Conservation (phyloP, 2,329 filamentous ascomycete species). For the Rutstroemia sp. region DNA sequence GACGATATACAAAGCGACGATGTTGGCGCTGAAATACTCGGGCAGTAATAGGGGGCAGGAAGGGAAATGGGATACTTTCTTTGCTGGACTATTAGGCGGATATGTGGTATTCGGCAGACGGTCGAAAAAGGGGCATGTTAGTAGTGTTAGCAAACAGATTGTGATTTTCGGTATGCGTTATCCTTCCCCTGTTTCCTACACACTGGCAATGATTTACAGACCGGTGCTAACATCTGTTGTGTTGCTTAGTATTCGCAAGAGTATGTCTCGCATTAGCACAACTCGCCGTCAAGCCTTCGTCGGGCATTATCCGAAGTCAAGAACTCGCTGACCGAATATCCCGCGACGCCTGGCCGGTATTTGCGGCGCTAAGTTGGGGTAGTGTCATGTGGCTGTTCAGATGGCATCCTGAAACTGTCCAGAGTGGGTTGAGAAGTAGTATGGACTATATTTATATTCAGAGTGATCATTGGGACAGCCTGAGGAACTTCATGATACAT, state of each 20-base stretch:
- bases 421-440: conserved; percentile 83
- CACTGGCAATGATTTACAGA: neutral
- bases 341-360: conserved; percentile 81
- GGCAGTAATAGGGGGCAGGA: conserved; percentile 53
- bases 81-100: conserved; percentile 81
- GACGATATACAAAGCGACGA: conserved; percentile 77
- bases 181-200: neutral
- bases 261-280: conserved; percentile 80
- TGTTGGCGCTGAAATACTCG: conserved; percentile 64
- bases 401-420: conserved; percentile 84
- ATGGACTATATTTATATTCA: conserved; percentile 97
- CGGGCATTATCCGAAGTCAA: conserved; percentile 42
- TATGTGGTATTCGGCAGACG: conserved; percentile 82
- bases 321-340: conserved; percentile 42
- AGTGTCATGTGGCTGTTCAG: conserved; percentile 93
- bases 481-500: conserved; percentile 79
- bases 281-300: conserved; percentile 63
- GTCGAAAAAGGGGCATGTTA: conserved; percentile 59
- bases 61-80: conserved; percentile 73
- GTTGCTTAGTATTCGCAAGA: conserved; percentile 66
- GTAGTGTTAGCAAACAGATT: conserved; percentile 89
- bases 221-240: neutral
- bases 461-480: conserved; percentile 80
- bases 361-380: conserved; percentile 87
- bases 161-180: conserved; percentile 62